Evolutionary conservation across 73 alveolate genomes (phyloP), one percentile per base, ranked within the genome.

Genomic region (Stentor roeselii): DNA sequence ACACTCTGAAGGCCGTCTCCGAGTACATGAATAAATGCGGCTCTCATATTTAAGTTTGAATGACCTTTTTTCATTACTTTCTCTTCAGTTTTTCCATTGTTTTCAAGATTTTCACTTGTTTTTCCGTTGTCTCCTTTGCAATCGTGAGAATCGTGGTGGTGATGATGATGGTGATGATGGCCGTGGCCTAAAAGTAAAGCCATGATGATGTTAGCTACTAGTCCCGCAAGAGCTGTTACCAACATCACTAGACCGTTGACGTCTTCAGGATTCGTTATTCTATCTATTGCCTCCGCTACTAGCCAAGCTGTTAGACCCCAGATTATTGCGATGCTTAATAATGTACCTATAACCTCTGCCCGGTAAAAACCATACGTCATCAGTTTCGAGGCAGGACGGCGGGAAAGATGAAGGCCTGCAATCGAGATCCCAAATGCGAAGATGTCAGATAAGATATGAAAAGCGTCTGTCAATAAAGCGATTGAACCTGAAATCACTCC

Each of bases 301-400:
- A 95, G 67, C 78, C 78, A 60, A 3, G 78, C 88, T 37, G 96
- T 91, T 34, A 96, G 87, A 0, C 95, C 99, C 97, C 98, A 93
- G 58, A 94, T 90, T 36, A 96, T 83, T 42, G 94, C 67, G 36
- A 94, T 94, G 75, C 97, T 83, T 0, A 89, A 94, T 78, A 96
- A 75, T 3, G 97, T 96, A 35, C 99, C 99, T 11, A 96, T 85
- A 36, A 96, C 92, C 78, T 96, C 99, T 0, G 98, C 98, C 89
- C 99, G 89, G 84, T 92, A 97, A 61, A 92, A 96, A 6, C 99
- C 99, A 89, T 82, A 96, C 15, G 97, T 86, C 93, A 92, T 85
- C 42, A 83, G 75, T 78, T 88, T 90, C 30, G 95, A 91, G 0
- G 98, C 99, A 0, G 95, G 94, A 76, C 87, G 86, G 39, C 86